Evolutionary conservation across 371 early-diverging fungal species (phyloP).

Genomic region (Syncephalis plumigaleata): DNA sequence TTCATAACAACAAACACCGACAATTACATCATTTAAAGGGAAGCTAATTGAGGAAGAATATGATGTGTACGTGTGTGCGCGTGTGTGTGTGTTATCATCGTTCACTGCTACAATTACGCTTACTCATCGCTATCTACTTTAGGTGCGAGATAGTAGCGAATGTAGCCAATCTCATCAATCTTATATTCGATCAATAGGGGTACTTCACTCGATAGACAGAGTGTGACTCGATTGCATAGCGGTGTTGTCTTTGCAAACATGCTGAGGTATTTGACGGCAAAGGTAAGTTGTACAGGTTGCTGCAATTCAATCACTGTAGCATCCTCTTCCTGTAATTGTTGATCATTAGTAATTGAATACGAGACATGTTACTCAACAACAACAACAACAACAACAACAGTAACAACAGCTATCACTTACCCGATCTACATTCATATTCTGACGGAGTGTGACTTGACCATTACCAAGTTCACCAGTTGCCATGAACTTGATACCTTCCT

Average conservation of each 20-base stretch:
- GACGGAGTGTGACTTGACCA: constrained; percentile 70
- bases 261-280: constrained; percentile 86
- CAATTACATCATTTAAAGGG: too few relatives aligned
- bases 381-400: neutral
- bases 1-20: too few relatives aligned
- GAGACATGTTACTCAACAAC: neutral
- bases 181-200: constrained; percentile 91
- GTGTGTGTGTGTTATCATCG: too few relatives aligned
- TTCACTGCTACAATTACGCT: too few relatives aligned
- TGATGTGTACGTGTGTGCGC: too few relatives aligned
- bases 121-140: constrained; percentile 14
- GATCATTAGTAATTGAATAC: too few relatives aligned
- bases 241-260: constrained; percentile 94
- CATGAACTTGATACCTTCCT: constrained; percentile 85
- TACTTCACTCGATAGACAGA: constrained; percentile 69
- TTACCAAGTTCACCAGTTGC: constrained; percentile 81
- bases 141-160: constrained; percentile 73
- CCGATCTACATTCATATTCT: constrained; percentile 54
- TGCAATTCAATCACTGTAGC: constrained; percentile 57
- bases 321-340: constrained; percentile 43
- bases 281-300: constrained; percentile 64
- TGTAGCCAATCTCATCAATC: constrained; percentile 77
- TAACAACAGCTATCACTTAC: constrained; percentile 13
- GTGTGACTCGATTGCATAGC: constrained; percentile 53
- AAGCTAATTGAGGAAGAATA: too few relatives aligned